Evolutionary conservation across 2,329 filamentous ascomycete species (phyloP), one percentile per base, ranked within the genome.

Genomic region (Diaporthe sp.): DNA sequence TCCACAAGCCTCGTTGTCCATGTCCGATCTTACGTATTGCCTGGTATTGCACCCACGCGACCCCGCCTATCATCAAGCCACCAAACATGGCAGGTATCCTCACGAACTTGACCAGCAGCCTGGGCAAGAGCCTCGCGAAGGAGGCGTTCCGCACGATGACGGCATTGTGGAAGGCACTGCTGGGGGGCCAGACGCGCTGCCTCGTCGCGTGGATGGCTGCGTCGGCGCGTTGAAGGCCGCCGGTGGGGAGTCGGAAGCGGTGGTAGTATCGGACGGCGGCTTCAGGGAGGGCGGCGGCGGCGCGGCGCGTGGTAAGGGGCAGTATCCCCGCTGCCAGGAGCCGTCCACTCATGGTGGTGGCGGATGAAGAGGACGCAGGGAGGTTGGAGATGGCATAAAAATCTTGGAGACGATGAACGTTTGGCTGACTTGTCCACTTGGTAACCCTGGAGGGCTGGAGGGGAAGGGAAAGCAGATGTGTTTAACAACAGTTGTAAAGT

Each of bases 31-130:
- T 90, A 96, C 94, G 94, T 74, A 93, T 92, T 78, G 97, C 96
- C 85, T 99, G 97, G 83, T 99, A 98, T 83, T 99, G 97, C 67
- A 99, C 87, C 90, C 98, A 99, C 37, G 95, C 95, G 76, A 97
- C 86, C 3, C 94, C 94, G 20, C 95, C 96, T 79, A 99, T 91
- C 81, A 95, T 94, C 63, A 96, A 90, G 57, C 95, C 95, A 57
- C 96, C 97, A 81, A 98, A 96, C 86, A 98, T 93, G 75, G 97
- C 97, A 28, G 97, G 97, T 73, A 98, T 88, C 74, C 95, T 92
- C 49, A 93, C 90, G 80, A 99, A 93, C 87, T 98, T 99, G 82
- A 97, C 85, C n/a, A 97, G 92, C 70, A 99, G 89, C 83, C 95
- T 96, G 2, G 97, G 97, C 44, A 99, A 87, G 76, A 93, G 88